A percentile compares a stretch with the other conserved stretches of the same genome.
Conservation (phyloP, 768 basidiomycete genomes). For the Sarcomyxa edulis region DNA sequence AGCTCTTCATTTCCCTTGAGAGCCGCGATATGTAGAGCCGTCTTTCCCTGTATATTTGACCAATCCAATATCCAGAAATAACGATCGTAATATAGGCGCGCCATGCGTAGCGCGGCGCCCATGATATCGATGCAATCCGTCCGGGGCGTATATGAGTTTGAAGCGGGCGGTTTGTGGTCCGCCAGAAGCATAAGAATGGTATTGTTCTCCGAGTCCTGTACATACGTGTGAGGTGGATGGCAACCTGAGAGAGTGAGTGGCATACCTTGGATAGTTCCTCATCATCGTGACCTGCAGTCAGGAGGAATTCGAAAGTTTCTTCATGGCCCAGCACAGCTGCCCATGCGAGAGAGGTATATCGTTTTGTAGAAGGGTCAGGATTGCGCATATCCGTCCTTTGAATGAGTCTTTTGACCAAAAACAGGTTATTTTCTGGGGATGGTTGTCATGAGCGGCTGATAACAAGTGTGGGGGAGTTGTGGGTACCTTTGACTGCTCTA, state of each 20-base stretch:
- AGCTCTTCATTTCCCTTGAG: conserved; percentile 88
- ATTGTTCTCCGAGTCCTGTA: conserved; percentile 86
- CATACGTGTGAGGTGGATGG: conserved; percentile 11
- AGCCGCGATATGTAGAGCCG: conserved; percentile 84
- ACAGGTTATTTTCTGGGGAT: conserved; percentile 84
- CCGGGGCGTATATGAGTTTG: conserved; percentile 39
- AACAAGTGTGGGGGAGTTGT: background rate
- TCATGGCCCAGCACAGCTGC: conserved; percentile 84
- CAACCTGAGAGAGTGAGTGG: conserved; percentile 10
- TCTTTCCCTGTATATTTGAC: conserved; percentile 88
- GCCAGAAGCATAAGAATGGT: conserved; percentile 93
- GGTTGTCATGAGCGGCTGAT: background rate
- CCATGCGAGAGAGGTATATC: conserved; percentile 90
- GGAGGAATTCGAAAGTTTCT: conserved; percentile 89
- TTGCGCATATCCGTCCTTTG: conserved; percentile 88
- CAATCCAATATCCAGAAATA: conserved; percentile 88
- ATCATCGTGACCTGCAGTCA: conserved; percentile 87
- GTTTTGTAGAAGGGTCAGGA: conserved; percentile 68
- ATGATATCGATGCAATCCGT: conserved; percentile 56
- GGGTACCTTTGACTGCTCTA: conserved; percentile 72
- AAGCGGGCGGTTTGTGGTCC: conserved; percentile 57
- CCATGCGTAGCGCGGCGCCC: conserved; percentile 80
- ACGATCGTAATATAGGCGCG: conserved; percentile 78
- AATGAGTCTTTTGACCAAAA: conserved; percentile 84
- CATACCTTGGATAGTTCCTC: conserved; percentile 85